Base-by-base conservation (phyloP, 202 grass and related monocot species). In the Schoenoplectus tabernaemontani region DNA sequence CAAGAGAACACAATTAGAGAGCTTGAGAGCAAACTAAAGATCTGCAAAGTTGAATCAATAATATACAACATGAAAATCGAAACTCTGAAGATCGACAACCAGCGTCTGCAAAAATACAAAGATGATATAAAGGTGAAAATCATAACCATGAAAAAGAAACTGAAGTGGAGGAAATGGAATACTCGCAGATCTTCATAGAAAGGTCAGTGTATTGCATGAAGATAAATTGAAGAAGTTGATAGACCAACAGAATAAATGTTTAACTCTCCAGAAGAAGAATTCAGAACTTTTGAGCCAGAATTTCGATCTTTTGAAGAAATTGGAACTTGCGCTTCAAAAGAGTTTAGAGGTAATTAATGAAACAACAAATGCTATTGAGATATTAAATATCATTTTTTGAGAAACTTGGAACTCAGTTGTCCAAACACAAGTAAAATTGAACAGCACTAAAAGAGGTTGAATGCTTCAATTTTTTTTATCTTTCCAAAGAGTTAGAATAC, bases 231-330 rank as follows among this genome's bases (percentile, higher is more conserved):
- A 85, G 87, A 85, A 83, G 73, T 62, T 99, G 86, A 76, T 85
- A 16, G 88, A 93, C 24, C 77, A 91, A 57, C 88, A 93, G 81
- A 69, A 87, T 67, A 90, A 93, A 72, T 58, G 54, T 80, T 46
- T 33, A 53, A 85, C 86, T 42, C 88, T 96, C 24, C 86, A 83
- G 83, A 85, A 81, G 72, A 65, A 19, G 4, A 93, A 96, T 80
- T 89, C 88, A 59, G 87, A 79, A 79, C 61, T 99, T 57, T 83
- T 76, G 77, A 81, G 80, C 23, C 85, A 99, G 83, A 99, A 99
- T 5, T 84, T 83, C 0, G 83, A 89, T 47, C 88, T 99, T 78
- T 79, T 51, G 71, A 86, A 81, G 72, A 83, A 82, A 85, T 48
- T 99, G 87, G 87, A 91, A 84, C 63, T 82, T 39, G 81, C 78